Percentiles rank a stretch among this genome's conserved stretches.
Conservation (phyloP, 2,329 filamentous ascomycete species). For the Trichoderma simmonsii region DNA sequence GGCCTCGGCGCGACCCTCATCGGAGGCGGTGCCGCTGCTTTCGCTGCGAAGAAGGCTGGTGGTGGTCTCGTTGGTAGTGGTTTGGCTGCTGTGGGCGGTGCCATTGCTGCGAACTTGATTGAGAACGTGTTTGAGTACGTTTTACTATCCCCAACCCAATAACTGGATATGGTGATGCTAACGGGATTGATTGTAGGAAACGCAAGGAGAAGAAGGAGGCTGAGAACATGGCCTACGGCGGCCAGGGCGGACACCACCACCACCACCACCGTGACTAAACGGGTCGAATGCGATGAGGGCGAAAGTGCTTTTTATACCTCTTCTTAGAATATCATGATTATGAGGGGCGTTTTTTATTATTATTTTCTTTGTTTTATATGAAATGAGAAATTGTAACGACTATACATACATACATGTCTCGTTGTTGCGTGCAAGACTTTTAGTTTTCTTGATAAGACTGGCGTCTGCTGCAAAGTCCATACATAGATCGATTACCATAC, state of each 20-base stretch:
- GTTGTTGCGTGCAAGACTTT: background rate
- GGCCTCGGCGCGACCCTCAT: slow-evolving; percentile 53
- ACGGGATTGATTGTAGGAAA: background rate
- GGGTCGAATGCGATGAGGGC: background rate
- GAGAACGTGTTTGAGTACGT: slow-evolving; percentile 41
- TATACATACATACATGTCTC: background rate
- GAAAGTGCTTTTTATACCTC: background rate
- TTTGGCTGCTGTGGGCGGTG: slow-evolving; percentile 50
- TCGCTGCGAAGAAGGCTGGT: slow-evolving; percentile 52
- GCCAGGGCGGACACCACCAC: background rate
- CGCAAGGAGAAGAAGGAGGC: slow-evolving; percentile 21
- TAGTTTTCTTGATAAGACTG: background rate
- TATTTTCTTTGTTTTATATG: background rate
- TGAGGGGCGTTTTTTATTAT: background rate
- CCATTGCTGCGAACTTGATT: slow-evolving; percentile 53
- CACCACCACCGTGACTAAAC: slow-evolving; percentile 21
- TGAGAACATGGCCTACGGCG: background rate
- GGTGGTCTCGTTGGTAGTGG: slow-evolving; percentile 50
- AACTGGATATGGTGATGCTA: background rate
- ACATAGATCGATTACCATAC: background rate
- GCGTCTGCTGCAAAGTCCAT: background rate
- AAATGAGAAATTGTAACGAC: background rate
- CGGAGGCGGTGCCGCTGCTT: slow-evolving; percentile 53
- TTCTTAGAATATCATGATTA: background rate
- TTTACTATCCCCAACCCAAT: background rate